Base-by-base conservation (phyloP, 495 filamentous ascomycete species). In the Penicillium malachiteum region DNA sequence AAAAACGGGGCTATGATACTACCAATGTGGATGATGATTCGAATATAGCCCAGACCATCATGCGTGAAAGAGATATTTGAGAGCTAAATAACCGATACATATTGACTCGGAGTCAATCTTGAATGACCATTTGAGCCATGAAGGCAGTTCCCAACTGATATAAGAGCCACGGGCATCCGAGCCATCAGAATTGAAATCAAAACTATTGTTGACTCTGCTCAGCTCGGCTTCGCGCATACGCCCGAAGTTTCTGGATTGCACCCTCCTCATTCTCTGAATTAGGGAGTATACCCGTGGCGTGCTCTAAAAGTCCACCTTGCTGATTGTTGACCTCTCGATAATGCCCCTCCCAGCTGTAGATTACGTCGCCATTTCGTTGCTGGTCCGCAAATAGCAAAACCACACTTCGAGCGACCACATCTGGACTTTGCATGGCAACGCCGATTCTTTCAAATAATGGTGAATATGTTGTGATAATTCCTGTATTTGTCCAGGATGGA, bases 1-100 rank as follows among this genome's bases (percentile, higher is more conserved):
- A 96, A 73, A 80, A 84, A 41, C 58, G 88, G 46, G 78, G 82
- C 12, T 71, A 79, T 14, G 64, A 76, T n/a, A 85, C 89, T n/a
- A 85, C 89, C 69, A 84, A 82, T 39, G 81, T 84, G 3, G 76
- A 66, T 31, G 70, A 83, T 53, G 86, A 89, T 64, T 63, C 68
- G 21, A 87, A 90, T 68, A 72, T 87, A 33, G 69, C 70, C 16
- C 33, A 48, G 34, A 33, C 26, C 5, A 32, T 46, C 11, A 16
- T 33, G 50, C 38, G 40, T 49, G 26, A 41, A 52, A 57, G 55
- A 57, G 55, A 46, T 57, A 52, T 48, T 51, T 57, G 21, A 26
- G 21, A 4, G 21, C 42, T 39, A n/a, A 8, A 39, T 12, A 39
- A 39, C 39, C 13, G 14, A 45, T 45, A n/a, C n/a, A n/a, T n/a